Evolutionary conservation across 805 yeast genomes (phyloP).

Genomic region (Saturnispora ahearnii): DNA sequence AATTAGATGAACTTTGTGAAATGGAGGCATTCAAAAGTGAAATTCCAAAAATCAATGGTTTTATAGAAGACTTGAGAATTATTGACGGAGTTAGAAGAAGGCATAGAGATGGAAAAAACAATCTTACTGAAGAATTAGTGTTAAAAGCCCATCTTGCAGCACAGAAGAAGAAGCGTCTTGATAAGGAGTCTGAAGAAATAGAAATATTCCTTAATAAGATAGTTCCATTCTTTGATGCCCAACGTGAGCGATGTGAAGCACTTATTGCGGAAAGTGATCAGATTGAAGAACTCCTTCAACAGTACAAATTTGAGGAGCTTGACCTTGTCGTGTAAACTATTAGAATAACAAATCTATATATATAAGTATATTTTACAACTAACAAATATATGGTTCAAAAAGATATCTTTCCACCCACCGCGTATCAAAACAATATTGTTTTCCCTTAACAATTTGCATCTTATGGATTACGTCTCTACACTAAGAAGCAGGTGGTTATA

Average conservation of each 20-base stretch:
- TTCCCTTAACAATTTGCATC: conserved; percentile 2
- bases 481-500: conserved; percentile 13
- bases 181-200: background rate
- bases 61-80: background rate
- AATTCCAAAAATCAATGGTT: background rate
- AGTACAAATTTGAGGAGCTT: background rate
- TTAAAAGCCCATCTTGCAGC: background rate
- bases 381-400: background rate
- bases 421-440: background rate
- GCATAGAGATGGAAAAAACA: background rate
- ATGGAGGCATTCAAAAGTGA: background rate
- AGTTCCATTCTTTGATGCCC: background rate
- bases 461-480: conserved; percentile 2
- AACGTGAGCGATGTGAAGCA: background rate
- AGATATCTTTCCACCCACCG: background rate
- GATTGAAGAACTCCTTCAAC: background rate
- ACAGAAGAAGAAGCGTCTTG: background rate
- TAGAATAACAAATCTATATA: background rate
- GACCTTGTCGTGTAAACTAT: background rate
- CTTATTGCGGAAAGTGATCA: background rate
- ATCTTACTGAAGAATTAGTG: background rate
- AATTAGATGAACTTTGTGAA: background rate
- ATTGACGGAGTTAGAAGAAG: background rate
- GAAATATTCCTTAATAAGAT: background rate
- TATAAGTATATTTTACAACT: background rate